Percentiles rank a stretch among this genome's conserved stretches.
Evolutionary conservation across 352 stramenopile species (phyloP).

Genomic region (Blastocystis sp.): DNA sequence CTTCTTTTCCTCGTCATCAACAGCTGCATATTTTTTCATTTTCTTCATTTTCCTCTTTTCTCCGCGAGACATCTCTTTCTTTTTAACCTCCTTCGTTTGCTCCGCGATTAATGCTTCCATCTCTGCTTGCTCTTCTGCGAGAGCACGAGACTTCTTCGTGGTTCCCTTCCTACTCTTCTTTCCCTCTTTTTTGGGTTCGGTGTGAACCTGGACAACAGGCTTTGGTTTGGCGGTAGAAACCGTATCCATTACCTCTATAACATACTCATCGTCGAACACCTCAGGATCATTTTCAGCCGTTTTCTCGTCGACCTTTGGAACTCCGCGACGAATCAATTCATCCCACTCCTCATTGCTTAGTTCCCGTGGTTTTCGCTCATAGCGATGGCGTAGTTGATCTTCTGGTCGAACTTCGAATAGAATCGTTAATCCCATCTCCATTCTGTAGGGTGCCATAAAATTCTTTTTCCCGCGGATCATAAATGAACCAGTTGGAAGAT

Average conservation of each 20-base stretch:
- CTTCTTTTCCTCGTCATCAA: conserved; percentile 11
- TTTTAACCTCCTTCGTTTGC: neutral
- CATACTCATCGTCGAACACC: neutral
- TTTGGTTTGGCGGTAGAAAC: neutral
- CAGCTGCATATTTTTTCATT: conserved; percentile 60
- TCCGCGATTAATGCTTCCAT: conserved; percentile 26
- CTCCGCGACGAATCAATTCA: neutral
- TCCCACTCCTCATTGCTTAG: conserved; percentile 60
- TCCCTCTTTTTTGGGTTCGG: neutral
- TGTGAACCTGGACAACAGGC: conserved; percentile 54
- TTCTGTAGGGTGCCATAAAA: conserved; percentile 74
- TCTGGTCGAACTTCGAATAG: conserved; percentile 75
- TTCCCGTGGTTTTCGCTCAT: conserved; percentile 54
- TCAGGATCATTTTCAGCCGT: neutral
- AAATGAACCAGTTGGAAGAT: conserved; percentile 76
- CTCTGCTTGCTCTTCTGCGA: conserved; percentile 35
- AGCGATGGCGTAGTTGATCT: conserved; percentile 68
- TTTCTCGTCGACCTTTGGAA: neutral
- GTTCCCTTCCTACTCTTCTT: conserved; percentile 48
- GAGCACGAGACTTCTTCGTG: conserved; percentile 49
- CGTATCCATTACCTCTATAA: conserved; percentile 45
- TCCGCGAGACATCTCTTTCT: conserved; percentile 68
- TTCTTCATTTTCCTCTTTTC: conserved; percentile 76
- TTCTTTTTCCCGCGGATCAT: conserved; percentile 83
- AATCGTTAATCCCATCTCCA: conserved; percentile 77